A percentile compares a stretch with the other conserved stretches of the same genome.
Evolutionary conservation across 352 stramenopile species (phyloP).

Genomic region (Pythium rishiriense): DNA sequence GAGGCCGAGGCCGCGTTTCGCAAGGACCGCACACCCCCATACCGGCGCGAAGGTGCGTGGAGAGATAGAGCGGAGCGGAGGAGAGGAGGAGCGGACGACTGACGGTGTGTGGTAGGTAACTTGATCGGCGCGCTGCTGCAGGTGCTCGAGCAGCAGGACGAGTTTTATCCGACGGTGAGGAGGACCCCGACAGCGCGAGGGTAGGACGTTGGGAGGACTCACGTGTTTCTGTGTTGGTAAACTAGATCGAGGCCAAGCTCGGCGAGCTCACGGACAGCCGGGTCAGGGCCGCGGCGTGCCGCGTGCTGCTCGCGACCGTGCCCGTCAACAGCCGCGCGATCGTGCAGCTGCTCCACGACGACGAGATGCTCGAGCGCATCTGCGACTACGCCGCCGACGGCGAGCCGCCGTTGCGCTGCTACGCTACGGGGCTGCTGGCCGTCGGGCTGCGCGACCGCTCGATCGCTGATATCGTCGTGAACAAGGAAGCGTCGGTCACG

Average conservation of each 20-base stretch:
- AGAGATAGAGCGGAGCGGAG: not conserved
- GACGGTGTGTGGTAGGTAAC: constrained; percentile 38
- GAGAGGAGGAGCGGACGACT: not conserved
- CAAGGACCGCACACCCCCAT: constrained; percentile 70
- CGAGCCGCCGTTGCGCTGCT: constrained; percentile 63
- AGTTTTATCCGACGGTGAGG: constrained; percentile 79
- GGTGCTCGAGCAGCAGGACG: constrained; percentile 78
- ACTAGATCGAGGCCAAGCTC: constrained; percentile 62
- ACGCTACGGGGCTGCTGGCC: constrained; percentile 74
- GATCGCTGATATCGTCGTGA: constrained; percentile 79
- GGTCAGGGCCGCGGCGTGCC: constrained; percentile 70
- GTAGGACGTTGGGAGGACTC: not conserved
- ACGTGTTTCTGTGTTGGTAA: constrained; percentile 7
- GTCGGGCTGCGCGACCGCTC: constrained; percentile 79
- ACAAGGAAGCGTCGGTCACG: constrained; percentile 73
- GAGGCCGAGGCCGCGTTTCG: constrained; percentile 76
- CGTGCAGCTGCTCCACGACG: constrained; percentile 73
- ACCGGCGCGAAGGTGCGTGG: constrained; percentile 68
- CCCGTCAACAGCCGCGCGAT: constrained; percentile 75
- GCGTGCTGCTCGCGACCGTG: constrained; percentile 71
- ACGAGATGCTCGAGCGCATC: constrained; percentile 73
- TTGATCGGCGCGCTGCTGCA: constrained; percentile 78
- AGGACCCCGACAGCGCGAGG: too few relatives aligned
- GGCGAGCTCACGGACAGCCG: constrained; percentile 53
- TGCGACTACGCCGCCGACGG: constrained; percentile 64